A percentile compares a stretch with the other conserved stretches of the same genome.
Evolutionary conservation across 768 basidiomycete genomes (phyloP).

Genomic region (Panaeolus cyanescens): DNA sequence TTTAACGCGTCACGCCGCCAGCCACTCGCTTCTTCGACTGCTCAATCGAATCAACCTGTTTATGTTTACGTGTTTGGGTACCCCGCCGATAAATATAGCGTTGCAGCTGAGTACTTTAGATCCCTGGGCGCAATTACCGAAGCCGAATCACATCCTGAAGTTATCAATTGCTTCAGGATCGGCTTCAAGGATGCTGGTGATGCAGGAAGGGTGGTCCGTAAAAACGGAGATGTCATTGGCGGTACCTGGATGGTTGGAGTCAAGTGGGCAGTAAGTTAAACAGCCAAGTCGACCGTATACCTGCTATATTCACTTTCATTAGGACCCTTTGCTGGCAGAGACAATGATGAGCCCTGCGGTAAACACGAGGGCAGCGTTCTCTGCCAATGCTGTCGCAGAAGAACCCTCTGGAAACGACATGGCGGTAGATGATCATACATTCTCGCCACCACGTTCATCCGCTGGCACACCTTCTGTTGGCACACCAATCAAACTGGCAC

Average conservation of each 20-base stretch:
- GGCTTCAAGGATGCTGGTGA: slow-evolving; percentile 73
- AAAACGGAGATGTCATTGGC: slow-evolving; percentile 78
- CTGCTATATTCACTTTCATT: neutral
- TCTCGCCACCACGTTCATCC: slow-evolving; percentile 13
- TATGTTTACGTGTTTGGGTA: slow-evolving; percentile 90
- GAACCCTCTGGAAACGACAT: slow-evolving; percentile 42
- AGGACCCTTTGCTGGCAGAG: slow-evolving; percentile 69
- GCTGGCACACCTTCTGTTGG: slow-evolving; percentile 50
- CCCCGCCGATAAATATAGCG: slow-evolving; percentile 73
- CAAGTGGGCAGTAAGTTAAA: slow-evolving; percentile 75
- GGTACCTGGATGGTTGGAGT: slow-evolving; percentile 85
- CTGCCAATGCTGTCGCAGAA: neutral
- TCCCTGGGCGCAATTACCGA: slow-evolving; percentile 73
- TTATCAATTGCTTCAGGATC: slow-evolving; percentile 81
- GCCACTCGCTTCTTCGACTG: slow-evolving; percentile 25
- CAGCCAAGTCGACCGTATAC: slow-evolving; percentile 3
- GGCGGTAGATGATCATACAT: slow-evolving; percentile 36
- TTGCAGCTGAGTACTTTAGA: slow-evolving; percentile 74
- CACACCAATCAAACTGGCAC: slow-evolving; percentile 73
- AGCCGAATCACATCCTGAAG: slow-evolving; percentile 64
- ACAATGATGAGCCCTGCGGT: slow-evolving; percentile 21
- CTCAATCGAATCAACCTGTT: slow-evolving; percentile 41
- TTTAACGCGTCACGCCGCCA: slow-evolving; percentile 34
- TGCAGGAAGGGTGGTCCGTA: slow-evolving; percentile 76
- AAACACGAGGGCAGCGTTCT: neutral